A percentile compares a stretch with the other conserved stretches of the same genome.
Conservation (phyloP, 305 asterid species). For the Fraxinus platypoda region DNA sequence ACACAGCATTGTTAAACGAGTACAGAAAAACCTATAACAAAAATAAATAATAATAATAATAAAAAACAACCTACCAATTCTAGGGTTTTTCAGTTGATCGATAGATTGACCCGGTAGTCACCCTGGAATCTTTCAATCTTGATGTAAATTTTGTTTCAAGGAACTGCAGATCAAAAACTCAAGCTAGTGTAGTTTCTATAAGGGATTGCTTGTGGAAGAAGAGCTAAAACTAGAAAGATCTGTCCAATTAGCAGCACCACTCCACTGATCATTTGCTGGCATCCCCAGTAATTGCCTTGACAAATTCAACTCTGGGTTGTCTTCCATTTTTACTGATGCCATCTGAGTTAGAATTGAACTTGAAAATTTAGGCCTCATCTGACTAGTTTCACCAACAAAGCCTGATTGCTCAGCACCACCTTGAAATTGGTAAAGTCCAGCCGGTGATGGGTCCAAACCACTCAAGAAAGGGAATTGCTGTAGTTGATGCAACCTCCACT, state of each 20-base stretch:
- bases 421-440: slow-evolving; percentile 50
- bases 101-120: not conserved
- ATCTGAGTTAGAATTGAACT: slow-evolving; percentile 42
- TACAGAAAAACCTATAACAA: slow-evolving; percentile 6
- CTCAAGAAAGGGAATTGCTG: slow-evolving; percentile 70
- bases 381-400: slow-evolving; percentile 44
- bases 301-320: slow-evolving; percentile 38
- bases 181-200: slow-evolving; percentile 25
- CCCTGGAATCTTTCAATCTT: not conserved
- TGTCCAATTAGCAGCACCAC: slow-evolving; percentile 46
- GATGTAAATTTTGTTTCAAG: not conserved
- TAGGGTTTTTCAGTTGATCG: slow-evolving; percentile 39
- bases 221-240: slow-evolving; percentile 76
- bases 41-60: not conserved
- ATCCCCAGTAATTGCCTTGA: slow-evolving; percentile 53
- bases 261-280: slow-evolving; percentile 57
- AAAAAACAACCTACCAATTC: slow-evolving; percentile 34
- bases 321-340: slow-evolving; percentile 69
- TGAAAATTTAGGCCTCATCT: slow-evolving; percentile 47
- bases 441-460: slow-evolving; percentile 41
- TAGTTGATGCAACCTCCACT: slow-evolving; percentile 62
- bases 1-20: slow-evolving; percentile 23
- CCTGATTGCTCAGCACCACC: slow-evolving; percentile 42
- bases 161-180: not conserved
- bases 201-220: slow-evolving; percentile 63